Conservation (phyloP, 2,329 filamentous ascomycete genomes). For the Fusarium illudens region DNA sequence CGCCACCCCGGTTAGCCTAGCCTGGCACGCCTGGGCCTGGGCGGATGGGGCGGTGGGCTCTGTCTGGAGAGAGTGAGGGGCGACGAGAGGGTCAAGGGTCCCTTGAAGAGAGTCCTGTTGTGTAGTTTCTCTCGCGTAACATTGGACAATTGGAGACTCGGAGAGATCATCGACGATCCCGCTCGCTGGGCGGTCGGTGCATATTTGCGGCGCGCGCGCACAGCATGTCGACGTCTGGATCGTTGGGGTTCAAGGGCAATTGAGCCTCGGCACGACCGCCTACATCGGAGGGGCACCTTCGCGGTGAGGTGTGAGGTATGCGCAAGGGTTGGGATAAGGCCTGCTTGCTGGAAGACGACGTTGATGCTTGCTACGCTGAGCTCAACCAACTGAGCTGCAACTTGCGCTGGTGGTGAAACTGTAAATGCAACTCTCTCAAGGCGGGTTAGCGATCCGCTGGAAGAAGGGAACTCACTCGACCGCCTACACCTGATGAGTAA, state of each 20-base stretch:
- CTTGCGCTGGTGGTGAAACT: background rate
- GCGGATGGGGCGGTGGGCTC: conserved; percentile 29
- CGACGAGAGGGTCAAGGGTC: conserved; percentile 6
- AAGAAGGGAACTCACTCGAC: background rate
- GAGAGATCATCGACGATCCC: background rate
- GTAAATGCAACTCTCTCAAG: background rate
- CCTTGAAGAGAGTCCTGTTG: background rate
- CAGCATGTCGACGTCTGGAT: background rate
- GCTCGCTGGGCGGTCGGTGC: background rate
- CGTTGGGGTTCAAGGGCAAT: background rate
- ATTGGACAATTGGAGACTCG: conserved; percentile 5
- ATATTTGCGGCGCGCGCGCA: background rate
- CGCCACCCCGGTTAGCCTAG: conserved; percentile 20
- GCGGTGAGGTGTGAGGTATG: background rate
- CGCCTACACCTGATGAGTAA: background rate
- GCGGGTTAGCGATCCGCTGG: background rate
- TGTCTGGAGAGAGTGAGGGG: conserved; percentile 6
- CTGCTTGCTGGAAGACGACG: background rate
- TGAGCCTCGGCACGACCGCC: background rate
- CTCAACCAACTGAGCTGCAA: background rate
- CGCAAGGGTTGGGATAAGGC: background rate
- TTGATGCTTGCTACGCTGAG: background rate
- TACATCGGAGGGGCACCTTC: background rate
- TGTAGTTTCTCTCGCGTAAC: background rate
- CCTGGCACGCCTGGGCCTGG: background rate